Evolutionary conservation across 345 rosid genomes (phyloP).

Genomic region (Cochlearia excelsa): DNA sequence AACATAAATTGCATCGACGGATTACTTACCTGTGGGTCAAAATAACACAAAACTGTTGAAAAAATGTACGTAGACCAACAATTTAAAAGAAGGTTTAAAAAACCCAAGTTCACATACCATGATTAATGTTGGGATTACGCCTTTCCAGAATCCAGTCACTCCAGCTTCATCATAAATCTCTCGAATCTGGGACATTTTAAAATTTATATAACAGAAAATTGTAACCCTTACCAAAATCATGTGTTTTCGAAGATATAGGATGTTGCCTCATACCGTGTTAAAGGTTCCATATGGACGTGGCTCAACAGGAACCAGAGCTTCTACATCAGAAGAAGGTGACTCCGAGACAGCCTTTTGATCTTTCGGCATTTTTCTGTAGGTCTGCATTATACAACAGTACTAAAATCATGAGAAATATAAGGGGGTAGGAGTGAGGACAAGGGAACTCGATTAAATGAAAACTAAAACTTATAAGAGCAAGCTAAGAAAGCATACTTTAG

Average conservation of each 20-base stretch:
- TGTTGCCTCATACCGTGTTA: conserved; percentile 54
- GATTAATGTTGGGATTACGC: conserved; percentile 86
- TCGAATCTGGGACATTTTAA: conserved; percentile 55
- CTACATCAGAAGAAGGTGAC: conserved; percentile 45
- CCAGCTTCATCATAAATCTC: conserved; percentile 90
- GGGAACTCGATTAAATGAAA: not conserved
- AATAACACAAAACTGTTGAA: not conserved
- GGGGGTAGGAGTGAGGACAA: not conserved
- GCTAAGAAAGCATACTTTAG: not conserved
- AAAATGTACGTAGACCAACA: conserved; percentile 18
- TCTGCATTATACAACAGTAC: conserved; percentile 48
- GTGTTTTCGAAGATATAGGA: conserved; percentile 1
- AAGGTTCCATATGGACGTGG: conserved; percentile 68
- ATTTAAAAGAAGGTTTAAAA: conserved; percentile 30
- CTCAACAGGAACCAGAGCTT: conserved; percentile 44
- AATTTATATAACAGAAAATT: conserved; percentile 9
- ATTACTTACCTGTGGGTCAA: conserved; percentile 74
- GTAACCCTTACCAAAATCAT: too few species aligned
- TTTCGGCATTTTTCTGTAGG: conserved; percentile 60
- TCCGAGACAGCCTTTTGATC: conserved; percentile 23
- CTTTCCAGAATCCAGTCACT: conserved; percentile 88
- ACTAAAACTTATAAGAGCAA: not conserved
- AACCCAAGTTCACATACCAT: conserved; percentile 57
- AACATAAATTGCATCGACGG: conserved; percentile 97
- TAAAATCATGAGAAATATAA: conserved; percentile 4